Conservation (phyloP, 768 basidiomycete species). For the Goffeauzyma gilvescens region DNA sequence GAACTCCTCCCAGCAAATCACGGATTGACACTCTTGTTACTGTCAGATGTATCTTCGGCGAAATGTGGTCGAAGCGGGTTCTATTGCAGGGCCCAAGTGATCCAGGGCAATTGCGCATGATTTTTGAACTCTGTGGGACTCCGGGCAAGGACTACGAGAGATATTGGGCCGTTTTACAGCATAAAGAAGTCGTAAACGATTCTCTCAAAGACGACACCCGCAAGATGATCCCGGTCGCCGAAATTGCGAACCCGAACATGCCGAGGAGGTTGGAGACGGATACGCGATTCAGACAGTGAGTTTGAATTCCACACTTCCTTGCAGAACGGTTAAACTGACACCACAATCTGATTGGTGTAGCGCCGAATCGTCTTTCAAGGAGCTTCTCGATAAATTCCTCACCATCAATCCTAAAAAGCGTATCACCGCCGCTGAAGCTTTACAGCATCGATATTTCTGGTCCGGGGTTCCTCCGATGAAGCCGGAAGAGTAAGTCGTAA, state of each 20-base stretch:
- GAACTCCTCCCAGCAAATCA: conserved; percentile 4
- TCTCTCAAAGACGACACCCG: not conserved
- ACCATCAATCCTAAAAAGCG: conserved; percentile 6
- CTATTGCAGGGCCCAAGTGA: conserved; percentile 77
- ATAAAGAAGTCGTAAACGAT: conserved; percentile 10
- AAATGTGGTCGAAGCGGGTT: conserved; percentile 76
- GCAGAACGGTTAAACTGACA: not conserved
- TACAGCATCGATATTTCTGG: conserved; percentile 7
- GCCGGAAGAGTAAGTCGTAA: not conserved
- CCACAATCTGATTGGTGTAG: not conserved
- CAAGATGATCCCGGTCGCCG: conserved; percentile 2
- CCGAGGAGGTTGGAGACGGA: not conserved
- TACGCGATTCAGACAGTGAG: not conserved
- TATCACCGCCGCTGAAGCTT: conserved; percentile 3
- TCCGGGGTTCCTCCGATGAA: not conserved
- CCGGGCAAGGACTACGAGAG: conserved; percentile 34
- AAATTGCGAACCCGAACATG: not conserved
- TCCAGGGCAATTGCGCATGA: conserved; percentile 75
- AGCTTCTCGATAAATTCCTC: conserved; percentile 5
- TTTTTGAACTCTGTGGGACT: conserved; percentile 74
- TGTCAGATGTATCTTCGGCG: conserved; percentile 74
- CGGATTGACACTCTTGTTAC: not conserved
- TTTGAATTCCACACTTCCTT: not conserved
- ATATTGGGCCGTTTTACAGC: not conserved
- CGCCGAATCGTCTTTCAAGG: not conserved